Evolutionary conservation across 805 yeast species (phyloP), one percentile per base, ranked within the genome.

Genomic region (Suhomyces emberorum): DNA sequence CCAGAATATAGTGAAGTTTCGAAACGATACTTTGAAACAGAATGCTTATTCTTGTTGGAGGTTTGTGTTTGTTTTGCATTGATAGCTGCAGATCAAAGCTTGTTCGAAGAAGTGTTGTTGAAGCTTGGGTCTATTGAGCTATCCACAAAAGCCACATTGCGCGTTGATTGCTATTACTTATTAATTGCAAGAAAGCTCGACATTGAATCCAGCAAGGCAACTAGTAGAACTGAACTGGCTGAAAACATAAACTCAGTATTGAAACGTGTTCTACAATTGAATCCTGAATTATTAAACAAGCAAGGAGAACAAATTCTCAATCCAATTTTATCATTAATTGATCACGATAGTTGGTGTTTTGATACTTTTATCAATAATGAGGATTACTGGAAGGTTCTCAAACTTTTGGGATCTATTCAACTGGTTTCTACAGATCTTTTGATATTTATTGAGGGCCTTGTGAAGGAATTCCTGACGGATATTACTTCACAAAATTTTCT

Each of bases 401-500:
- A 82, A 46, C 44, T 55, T 3, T 58, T 77, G 35, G 78, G 79
- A 0, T 63, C 77, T 0, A 58, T 69, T 26, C 61, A 70, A 15
- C 59, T 55, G 0, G 66, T 65, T 42, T 67, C 82, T 0, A 45
- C 46, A 2, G 57, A 55, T 2, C 69, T 83, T 8, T 74, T 74
- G 38, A 54, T 52, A 11, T 79, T 77, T 46, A 59, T 77, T 32
- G 72, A 70, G 26, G 51, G 59, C 2, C 48, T 77, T 4, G 45
- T 73, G 20, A 52, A 54, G 47, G 34, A 52, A 16, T 44, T 61
- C 2, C 48, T 70, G 0, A 46, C 52, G 2, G 59, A 65, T 8
- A 63, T 81, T 21, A 66, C 63, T 12, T 63, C 68, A 5, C 54
- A 57, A 1, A 83, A 81, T 47, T 83, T 76, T 47, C 75, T 83